phyloP scores from a whole-genome alignment of 176 grass and related monocot species.

The Bothriochloa decipiens region DNA sequence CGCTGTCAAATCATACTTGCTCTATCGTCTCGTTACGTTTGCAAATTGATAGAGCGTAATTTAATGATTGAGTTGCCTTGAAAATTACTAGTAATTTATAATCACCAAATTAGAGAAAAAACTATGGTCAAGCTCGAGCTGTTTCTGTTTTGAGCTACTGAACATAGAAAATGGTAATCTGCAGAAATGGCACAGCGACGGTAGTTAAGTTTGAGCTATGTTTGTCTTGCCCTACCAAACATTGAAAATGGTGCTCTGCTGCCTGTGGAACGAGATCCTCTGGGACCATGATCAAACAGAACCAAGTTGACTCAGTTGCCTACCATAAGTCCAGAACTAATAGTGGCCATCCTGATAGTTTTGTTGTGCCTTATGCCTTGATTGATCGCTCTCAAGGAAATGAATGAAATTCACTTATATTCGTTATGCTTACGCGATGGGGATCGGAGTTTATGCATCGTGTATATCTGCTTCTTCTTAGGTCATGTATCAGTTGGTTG shows the following conservation, averaged over 20 bases:
- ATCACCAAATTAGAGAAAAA: background rate
- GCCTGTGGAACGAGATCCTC: background rate
- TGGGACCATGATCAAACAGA: background rate
- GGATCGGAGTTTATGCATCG: background rate
- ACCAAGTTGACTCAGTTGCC: background rate
- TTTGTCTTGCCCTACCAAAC: background rate
- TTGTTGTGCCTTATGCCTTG: background rate
- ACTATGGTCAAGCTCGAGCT: background rate
- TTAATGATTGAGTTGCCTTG: background rate
- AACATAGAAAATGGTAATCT: background rate
- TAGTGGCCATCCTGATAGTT: background rate
- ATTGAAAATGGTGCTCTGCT: background rate
- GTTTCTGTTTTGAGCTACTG: background rate
- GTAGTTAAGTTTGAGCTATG: background rate
- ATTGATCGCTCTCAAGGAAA: background rate
- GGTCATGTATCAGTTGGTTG: background rate
- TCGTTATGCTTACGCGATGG: background rate
- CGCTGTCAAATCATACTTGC: background rate
- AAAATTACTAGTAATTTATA: background rate
- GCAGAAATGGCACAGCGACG: background rate
- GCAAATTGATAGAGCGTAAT: background rate
- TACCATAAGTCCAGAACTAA: background rate
- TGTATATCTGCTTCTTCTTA: background rate
- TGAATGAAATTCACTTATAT: background rate
- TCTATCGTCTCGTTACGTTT: background rate